Base-by-base conservation (phyloP, 2,329 filamentous ascomycete species). In the Allantophomopsis cytisporea region DNA sequence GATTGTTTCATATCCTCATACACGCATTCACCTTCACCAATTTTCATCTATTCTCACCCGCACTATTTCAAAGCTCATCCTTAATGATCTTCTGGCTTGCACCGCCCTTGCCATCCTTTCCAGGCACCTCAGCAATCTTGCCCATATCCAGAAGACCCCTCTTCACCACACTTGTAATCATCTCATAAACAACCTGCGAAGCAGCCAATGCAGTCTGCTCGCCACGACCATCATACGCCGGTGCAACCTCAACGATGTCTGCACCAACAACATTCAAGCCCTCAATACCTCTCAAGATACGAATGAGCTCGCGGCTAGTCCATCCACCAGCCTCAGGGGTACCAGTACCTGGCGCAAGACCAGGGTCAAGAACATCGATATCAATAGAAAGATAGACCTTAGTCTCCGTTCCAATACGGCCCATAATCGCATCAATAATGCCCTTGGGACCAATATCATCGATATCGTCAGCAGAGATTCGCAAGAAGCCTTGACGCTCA, bases 271-370 rank as follows among this genome's bases (percentile, higher is more conserved):
- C 63, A 54, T 94, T 94, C 56, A 94, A 58, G 0, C 67, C 73
- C 62, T 94, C 87, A 33, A 94, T 72, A 1, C 84, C 86, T 23
- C 86, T 68, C 55, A 94, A 60, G 42, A 94, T 85, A 11, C 82
- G 68, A 46, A 94, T 89, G 49, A 94, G 66, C 64, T 94, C 88
- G 38, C 87, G 68, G 15, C 83, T 93, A 5, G 84, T 91, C 87
- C 87, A 94, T 31, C 87, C 87, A 41, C 88, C 87, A 0, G 86
- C 82, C 63, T 94, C 87, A 0, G 87, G 87, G 0, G 87, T 94
- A 1, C 87, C 88, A 0, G 86, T 94, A 2, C 81, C 84, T 0
- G 85, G 84, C 2, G 76, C 76, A 37, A 61, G 41, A 0, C 63
- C 79, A 0, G 83, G 83, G 55, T 89, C 83, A 36, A 89, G 65